Evolutionary conservation across 495 filamentous ascomycete species (phyloP), one percentile per base, ranked within the genome.

Genomic region (Tuber microsphaerosporum): DNA sequence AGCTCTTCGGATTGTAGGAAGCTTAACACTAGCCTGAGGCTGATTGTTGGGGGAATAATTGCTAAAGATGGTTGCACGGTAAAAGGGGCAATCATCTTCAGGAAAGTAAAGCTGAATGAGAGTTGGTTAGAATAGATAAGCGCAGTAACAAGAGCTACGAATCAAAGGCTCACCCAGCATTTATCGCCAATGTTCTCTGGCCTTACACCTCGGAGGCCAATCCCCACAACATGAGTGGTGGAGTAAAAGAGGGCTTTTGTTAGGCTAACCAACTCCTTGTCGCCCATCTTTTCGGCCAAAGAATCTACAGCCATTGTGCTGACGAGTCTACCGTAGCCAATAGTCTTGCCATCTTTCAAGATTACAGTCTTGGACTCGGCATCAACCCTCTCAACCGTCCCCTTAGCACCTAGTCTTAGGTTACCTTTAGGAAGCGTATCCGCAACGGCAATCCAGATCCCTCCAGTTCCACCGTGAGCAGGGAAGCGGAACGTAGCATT

Each of bases 1-100:
- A 41, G 93, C 95, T 44, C 93, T 88, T 82, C 93, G 91, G 75
- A 92, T 86, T 20, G 95, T 98, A 69, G 93, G 89, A 56, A 99
- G 91, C 87, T 96, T 95, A 82, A 88, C 90, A 74, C 90, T 90
- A 69, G 88, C 86, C 73, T 90, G 86, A 31, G 95, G 95, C 86
- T 98, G 95, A 87, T 99, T 99, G 89, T 97, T 89, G 75, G 94
- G 95, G 26, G 96, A 98, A 89, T 99, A 99, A 90, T 99, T 99
- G 86, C 95, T 98, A 90, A 99, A 99, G 86, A 99, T 98, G 77
- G 95, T 99, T 83, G 95, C 95, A 82, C 95, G 93, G 88, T 99
- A 99, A 90, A 99, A 99, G 83, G 93, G 94, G 88, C 94, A 97
- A 89, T 99, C 90, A 85, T 97, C 91, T 84, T 99, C 96, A 78